A percentile compares a stretch with the other conserved stretches of the same genome.
Conservation (phyloP, 2,329 filamentous ascomycete species). For the Tolypocladium guangdongense region DNA sequence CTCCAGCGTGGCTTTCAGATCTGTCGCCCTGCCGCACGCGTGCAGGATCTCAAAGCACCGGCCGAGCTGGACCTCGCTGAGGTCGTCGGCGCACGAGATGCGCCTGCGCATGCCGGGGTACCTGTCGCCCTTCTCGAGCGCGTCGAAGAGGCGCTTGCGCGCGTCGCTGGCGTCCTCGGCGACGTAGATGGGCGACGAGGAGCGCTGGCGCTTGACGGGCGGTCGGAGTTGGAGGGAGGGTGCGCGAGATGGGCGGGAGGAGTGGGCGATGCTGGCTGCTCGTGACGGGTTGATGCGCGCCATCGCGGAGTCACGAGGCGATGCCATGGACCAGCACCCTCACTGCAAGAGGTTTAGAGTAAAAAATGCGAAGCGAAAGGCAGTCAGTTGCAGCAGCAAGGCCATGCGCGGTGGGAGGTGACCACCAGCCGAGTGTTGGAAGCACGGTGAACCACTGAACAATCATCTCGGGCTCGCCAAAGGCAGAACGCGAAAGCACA, state of each 20-base stretch:
- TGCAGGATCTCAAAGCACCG: conserved; percentile 21
- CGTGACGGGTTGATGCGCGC: not conserved
- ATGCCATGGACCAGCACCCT: not conserved
- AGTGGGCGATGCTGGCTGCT: not conserved
- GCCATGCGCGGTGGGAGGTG: too few species aligned
- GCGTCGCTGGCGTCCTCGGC: conserved; percentile 1
- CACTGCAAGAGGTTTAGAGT: too few species aligned
- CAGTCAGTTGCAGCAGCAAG: not conserved
- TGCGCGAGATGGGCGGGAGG: not conserved
- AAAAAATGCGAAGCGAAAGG: not conserved
- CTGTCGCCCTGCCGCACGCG: conserved; percentile 17
- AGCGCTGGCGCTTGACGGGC: conserved; percentile 5
- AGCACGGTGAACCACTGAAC: not conserved
- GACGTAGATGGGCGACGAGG: conserved; percentile 9
- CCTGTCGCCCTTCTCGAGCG: conserved; percentile 10
- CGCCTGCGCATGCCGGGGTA: conserved; percentile 7
- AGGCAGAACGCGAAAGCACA: not conserved
- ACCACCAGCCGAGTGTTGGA: not conserved
- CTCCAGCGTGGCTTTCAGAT: conserved; percentile 9
- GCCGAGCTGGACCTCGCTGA: conserved; percentile 16
- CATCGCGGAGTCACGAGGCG: not conserved
- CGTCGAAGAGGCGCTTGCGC: conserved; percentile 11
- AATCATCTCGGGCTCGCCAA: not conserved
- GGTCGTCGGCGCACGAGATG: conserved; percentile 14
- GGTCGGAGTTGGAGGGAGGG: not conserved